Evolutionary conservation across 2,329 filamentous ascomycete genomes (phyloP).

Genomic region (Trichophyton benhamiae): DNA sequence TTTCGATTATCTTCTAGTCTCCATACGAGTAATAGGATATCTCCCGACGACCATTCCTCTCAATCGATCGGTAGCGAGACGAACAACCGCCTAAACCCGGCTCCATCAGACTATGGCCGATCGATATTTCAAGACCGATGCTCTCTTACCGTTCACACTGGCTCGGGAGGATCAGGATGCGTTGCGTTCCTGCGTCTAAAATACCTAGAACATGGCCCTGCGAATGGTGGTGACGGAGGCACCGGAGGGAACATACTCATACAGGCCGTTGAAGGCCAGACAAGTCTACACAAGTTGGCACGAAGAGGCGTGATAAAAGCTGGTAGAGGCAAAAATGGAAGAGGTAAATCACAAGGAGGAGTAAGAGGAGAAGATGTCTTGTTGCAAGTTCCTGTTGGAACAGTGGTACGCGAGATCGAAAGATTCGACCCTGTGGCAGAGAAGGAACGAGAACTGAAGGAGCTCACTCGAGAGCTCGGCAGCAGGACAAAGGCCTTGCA

Average conservation of each 20-base stretch:
- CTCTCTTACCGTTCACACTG: conserved; percentile 62
- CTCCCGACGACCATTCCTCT: conserved; percentile 1
- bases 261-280: conserved; percentile 81
- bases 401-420: conserved; percentile 71
- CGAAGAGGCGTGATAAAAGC: conserved; percentile 52
- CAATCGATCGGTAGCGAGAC: conserved; percentile 9
- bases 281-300: conserved; percentile 82
- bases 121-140: conserved; percentile 82
- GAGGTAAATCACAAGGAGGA: conserved; percentile 45
- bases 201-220: conserved; percentile 73
- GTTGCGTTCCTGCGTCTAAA: conserved; percentile 90
- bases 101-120: conserved; percentile 70
- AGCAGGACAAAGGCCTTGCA: conserved; percentile 31
- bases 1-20: conserved; percentile 4
- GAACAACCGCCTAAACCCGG: conserved; percentile 57
- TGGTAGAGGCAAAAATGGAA: conserved; percentile 34
- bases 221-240: conserved; percentile 90
- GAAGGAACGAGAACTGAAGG: conserved; percentile 37
- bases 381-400: conserved; percentile 84
- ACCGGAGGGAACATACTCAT: conserved; percentile 88
- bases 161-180: conserved; percentile 77
- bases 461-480: conserved; percentile 21
- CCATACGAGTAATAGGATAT: not conserved
- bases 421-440: conserved; percentile 65
- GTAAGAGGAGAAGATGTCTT: conserved; percentile 75